Conservation (phyloP, 257 asterid genomes). For the Solanum bulbocastanum region DNA sequence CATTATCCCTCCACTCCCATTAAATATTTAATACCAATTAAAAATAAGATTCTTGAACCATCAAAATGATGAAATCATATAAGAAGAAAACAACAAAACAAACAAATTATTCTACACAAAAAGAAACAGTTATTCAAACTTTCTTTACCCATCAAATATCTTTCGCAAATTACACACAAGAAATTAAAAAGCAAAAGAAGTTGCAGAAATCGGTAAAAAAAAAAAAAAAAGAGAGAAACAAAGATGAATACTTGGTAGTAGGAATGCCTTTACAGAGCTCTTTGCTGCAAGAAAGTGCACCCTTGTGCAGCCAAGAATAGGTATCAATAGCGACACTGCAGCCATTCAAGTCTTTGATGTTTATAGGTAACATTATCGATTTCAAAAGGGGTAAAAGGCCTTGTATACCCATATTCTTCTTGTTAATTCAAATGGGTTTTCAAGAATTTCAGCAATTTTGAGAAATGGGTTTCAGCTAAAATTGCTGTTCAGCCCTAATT, state of each 20-base stretch:
- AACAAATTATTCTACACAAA: neutral
- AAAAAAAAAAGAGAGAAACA: neutral
- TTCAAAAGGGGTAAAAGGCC: constrained; percentile 88
- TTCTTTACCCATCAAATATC: neutral
- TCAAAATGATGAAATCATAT: neutral
- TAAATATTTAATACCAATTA: neutral
- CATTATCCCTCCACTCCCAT: neutral
- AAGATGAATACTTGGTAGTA: constrained; percentile 56
- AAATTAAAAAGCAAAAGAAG: neutral
- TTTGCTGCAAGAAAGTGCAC: constrained; percentile 91
- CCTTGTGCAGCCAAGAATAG: constrained; percentile 97
- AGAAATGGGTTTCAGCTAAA: constrained; percentile 1
- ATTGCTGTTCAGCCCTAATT: constrained; percentile 4
- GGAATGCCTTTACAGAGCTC: constrained; percentile 93
- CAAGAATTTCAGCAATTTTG: neutral
- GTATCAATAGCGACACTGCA: constrained; percentile 82
- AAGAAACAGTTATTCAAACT: neutral
- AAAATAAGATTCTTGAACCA: neutral
- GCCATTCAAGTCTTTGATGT: constrained; percentile 72
- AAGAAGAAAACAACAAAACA: neutral
- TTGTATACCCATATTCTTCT: constrained; percentile 53
- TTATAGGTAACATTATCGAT: constrained; percentile 79
- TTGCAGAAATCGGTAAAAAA: neutral
- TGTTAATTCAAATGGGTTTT: neutral
- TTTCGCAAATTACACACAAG: neutral